Percentiles rank a stretch among this genome's conserved stretches.
phyloP scores from a whole-genome alignment of 2,329 filamentous ascomycete species.

The Furcasterigmium furcatum region DNA sequence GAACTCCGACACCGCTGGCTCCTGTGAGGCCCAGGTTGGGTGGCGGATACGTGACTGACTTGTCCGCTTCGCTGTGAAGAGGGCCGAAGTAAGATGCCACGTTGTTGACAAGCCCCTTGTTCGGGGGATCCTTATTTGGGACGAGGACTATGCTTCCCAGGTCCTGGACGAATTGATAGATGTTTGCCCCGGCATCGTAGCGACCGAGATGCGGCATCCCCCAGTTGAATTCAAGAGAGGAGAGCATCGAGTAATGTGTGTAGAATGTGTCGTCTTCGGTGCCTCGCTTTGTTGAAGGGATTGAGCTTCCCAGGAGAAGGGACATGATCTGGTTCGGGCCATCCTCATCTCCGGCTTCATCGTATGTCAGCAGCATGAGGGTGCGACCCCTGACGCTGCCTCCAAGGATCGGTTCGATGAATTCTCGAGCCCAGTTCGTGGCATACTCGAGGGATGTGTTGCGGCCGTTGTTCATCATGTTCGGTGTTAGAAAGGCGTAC shows the following conservation, averaged over 20 bases:
- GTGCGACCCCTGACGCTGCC: constrained; percentile 48
- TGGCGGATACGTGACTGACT: constrained; percentile 27
- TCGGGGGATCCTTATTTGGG: constrained; percentile 30
- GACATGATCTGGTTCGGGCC: constrained; percentile 50
- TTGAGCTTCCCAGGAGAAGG: constrained; percentile 51
- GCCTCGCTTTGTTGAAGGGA: constrained; percentile 42
- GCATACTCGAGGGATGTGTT: constrained; percentile 49
- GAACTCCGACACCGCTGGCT: constrained; percentile 35
- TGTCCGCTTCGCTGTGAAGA: constrained; percentile 27
- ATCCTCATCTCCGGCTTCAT: constrained; percentile 52
- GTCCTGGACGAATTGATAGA: constrained; percentile 35
- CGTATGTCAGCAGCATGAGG: constrained; percentile 55
- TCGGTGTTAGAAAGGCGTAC: constrained; percentile 60
- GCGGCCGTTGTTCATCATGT: constrained; percentile 67
- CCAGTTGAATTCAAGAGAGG: constrained; percentile 39
- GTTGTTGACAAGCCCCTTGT: constrained; percentile 28
- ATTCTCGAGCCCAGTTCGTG: constrained; percentile 46
- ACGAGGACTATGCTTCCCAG: constrained; percentile 26
- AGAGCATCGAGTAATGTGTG: constrained; percentile 39
- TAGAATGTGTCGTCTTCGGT: constrained; percentile 49
- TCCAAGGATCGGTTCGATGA: constrained; percentile 49
- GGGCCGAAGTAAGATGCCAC: constrained; percentile 39
- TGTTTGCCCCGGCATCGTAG: constrained; percentile 34
- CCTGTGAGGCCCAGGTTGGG: constrained; percentile 40
- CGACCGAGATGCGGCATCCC: constrained; percentile 35